Evolutionary conservation across 2,329 filamentous ascomycete genomes (phyloP).

Genomic region (Nakataea oryzae): DNA sequence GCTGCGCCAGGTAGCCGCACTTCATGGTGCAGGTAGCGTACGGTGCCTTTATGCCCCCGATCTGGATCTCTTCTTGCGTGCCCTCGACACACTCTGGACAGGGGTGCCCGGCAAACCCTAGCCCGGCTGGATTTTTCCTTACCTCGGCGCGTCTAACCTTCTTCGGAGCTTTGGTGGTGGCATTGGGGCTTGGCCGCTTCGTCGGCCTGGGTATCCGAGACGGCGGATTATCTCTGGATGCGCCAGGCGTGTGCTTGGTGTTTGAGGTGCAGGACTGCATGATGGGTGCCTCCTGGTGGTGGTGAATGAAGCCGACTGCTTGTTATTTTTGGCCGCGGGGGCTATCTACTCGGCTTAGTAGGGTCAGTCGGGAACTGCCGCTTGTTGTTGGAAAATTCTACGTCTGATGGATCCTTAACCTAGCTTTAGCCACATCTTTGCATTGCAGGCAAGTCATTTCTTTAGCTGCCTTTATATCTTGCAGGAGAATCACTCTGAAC

Average conservation of each 20-base stretch:
- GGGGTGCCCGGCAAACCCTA: neutral
- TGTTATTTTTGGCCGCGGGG: too few relatives aligned
- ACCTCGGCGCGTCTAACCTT: neutral
- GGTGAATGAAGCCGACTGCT: neutral
- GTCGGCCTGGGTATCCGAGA: neutral
- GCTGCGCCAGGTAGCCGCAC: neutral
- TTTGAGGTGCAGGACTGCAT: neutral
- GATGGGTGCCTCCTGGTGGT: neutral
- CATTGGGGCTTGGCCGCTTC: neutral
- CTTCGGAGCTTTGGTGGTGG: neutral
- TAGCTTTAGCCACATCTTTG: too few relatives aligned
- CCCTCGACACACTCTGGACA: neutral
- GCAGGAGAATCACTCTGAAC: too few relatives aligned
- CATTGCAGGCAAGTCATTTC: too few relatives aligned
- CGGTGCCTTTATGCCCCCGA: neutral
- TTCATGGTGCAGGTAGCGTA: neutral
- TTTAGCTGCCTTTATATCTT: too few relatives aligned
- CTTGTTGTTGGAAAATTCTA: too few relatives aligned
- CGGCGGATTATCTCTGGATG: neutral
- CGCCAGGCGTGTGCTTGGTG: neutral
- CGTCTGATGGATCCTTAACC: too few relatives aligned
- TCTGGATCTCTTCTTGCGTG: neutral
- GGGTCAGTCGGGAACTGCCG: too few relatives aligned
- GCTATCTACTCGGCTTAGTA: too few relatives aligned
- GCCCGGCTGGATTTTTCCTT: neutral